Conservation (phyloP, 306 rosid species). For the Geum urbanum region DNA sequence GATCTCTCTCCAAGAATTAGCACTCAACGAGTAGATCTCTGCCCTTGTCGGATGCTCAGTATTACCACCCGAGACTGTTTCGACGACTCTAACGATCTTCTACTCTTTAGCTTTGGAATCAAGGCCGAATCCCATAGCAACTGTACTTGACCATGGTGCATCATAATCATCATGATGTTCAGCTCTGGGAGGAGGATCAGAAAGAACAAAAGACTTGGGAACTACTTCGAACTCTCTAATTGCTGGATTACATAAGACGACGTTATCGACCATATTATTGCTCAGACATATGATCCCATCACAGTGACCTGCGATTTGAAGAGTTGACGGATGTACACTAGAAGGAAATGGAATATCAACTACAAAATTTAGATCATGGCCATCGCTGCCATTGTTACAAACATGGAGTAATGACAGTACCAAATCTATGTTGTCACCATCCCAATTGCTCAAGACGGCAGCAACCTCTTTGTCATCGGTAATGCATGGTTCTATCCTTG, state of each 20-base stretch:
- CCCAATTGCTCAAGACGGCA: no score
- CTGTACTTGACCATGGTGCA: no score
- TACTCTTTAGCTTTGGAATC: neutral
- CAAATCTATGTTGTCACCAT: no score
- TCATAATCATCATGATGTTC: neutral
- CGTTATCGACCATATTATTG: neutral
- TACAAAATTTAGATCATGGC: no score
- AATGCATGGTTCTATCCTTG: no score
- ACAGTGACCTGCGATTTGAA: neutral
- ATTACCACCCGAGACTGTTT: neutral
- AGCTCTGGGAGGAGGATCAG: no score
- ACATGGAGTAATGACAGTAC: no score
- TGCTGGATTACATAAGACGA: neutral
- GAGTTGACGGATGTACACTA: no score
- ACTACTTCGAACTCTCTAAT: neutral
- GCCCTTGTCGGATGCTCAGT: neutral
- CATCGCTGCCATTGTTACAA: no score
- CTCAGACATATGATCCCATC: conserved; percentile 3
- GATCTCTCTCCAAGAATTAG: conserved; percentile 1
- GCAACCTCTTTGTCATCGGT: no score
- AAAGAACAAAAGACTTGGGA: neutral
- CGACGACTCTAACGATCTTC: neutral
- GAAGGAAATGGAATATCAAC: no score
- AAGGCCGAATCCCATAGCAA: neutral
- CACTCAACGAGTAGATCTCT: neutral